Evolutionary conservation across 2,329 filamentous ascomycete species (phyloP).

Genomic region (Botrytis squamosa): DNA sequence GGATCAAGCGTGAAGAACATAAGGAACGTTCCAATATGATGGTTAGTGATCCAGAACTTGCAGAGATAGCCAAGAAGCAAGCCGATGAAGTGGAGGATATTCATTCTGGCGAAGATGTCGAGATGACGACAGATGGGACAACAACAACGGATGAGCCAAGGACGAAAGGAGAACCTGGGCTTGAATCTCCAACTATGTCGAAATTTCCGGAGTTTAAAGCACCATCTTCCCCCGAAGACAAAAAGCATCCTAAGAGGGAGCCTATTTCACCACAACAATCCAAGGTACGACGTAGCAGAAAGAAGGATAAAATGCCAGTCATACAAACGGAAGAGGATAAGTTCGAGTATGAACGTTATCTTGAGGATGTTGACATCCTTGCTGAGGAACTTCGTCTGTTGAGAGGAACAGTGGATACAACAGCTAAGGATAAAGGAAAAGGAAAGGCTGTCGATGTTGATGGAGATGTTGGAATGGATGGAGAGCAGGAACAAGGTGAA

Average conservation of each 20-base stretch:
- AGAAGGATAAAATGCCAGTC: conserved; percentile 39
- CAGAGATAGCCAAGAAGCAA: conserved; percentile 17
- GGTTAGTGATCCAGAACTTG: conserved; percentile 26
- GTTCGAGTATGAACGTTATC: conserved; percentile 49
- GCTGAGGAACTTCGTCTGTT: conserved; percentile 43
- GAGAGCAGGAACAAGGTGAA: conserved; percentile 21
- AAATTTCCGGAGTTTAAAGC: conserved; percentile 12
- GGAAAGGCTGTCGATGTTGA: conserved; percentile 43
- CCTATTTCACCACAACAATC: not conserved
- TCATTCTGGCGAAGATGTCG: not conserved
- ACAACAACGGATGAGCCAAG: not conserved
- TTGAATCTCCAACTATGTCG: conserved; percentile 13
- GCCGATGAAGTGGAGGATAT: conserved; percentile 20
- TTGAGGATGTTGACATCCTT: conserved; percentile 47
- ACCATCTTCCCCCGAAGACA: conserved; percentile 20
- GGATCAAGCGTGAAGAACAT: conserved; percentile 37
- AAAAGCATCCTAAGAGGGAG: conserved; percentile 14
- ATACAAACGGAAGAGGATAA: conserved; percentile 53
- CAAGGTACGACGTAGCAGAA: not conserved
- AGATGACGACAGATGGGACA: not conserved
- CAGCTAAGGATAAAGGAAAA: conserved; percentile 24
- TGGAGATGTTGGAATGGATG: conserved; percentile 41
- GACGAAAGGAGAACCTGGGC: conserved; percentile 12
- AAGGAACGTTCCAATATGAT: conserved; percentile 34
- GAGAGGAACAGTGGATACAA: conserved; percentile 36